Evolutionary conservation across 1,284 basidiomycete species (phyloP), one percentile per base, ranked within the genome.

Genomic region (Cerioporus squamosus): DNA sequence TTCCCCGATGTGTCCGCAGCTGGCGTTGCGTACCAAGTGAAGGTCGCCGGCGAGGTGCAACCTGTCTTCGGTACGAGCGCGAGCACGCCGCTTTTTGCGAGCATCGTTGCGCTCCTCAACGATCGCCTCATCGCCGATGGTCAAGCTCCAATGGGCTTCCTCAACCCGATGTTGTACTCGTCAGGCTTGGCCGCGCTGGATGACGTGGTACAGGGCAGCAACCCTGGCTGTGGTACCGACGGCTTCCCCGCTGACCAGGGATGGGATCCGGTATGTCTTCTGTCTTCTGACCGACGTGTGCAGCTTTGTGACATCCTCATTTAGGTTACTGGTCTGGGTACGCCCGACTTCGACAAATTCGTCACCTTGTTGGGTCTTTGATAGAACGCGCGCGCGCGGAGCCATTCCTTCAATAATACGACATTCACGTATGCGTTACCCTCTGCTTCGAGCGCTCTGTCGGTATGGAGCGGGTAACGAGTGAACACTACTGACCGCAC

Each of bases 281-380:
- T 18, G 17, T 17, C 1, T 22, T 12, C 38, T 42, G 20, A 26
- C 33, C 6, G 15, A 29, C 43, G 14, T 15, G 18, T 22, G 9
- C 44, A 84, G n/a, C n/a, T n/a, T n/a, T n/a, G n/a, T n/a, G n/a
- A n/a, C n/a, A n/a, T n/a, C n/a, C n/a, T n/a, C n/a, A n/a, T n/a
- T n/a, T n/a, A n/a, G 82, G 79, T 85, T 43, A 86, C 84, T 51
- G 85, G 86, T 6, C 70, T 86, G 36, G 86, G 86, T 5, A 86
- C 85, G n/a, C 85, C 85, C 8, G 78, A 87, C 66, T 87, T 87
- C 70, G 66, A 75, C 49, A 81, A 79, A 66, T 70, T 87, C 56
- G 77, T 81, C 60, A 52, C 23, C 26, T 31, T 45, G 8, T 18
- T 56, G 15, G 57, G 54, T 18, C 49, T 59, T 2, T 59, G 50